phyloP scores from a whole-genome alignment of 306 rosid species.

The Fragaria iinumae region DNA sequence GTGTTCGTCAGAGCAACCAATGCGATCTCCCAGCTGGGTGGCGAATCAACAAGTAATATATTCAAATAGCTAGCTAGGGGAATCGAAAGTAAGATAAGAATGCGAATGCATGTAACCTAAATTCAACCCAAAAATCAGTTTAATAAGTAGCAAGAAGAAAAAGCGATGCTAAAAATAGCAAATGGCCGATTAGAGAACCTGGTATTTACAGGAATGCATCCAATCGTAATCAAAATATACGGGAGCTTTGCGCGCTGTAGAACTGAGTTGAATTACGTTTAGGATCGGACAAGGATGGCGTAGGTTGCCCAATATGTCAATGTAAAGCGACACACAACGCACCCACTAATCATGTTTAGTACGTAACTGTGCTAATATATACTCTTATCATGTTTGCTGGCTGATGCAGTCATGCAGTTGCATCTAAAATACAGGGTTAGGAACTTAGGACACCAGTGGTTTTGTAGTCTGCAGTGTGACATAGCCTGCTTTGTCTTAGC shows the following conservation, averaged over 20 bases:
- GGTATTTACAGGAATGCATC: no score
- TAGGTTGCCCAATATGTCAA: background rate
- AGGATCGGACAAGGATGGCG: background rate
- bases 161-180: background rate
- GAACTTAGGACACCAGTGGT: background rate
- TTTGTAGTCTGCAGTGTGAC: background rate
- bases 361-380: background rate
- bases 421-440: background rate
- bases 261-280: background rate
- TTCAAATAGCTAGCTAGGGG: background rate
- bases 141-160: background rate
- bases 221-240: no score
- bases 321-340: background rate
- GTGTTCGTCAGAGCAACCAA: background rate
- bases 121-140: background rate
- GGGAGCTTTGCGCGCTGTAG: background rate
- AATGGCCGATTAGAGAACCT: no score
- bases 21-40: background rate
- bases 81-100: background rate
- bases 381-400: background rate
- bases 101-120: background rate
- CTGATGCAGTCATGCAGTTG: background rate
- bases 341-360: background rate
- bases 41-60: background rate
- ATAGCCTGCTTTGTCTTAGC: background rate